These are phyloP conservation scores for Bolboschoenoplectus hybrid DNA, from an alignment of 202 grass and related monocot species.

Conservation along the genomic window DNA sequence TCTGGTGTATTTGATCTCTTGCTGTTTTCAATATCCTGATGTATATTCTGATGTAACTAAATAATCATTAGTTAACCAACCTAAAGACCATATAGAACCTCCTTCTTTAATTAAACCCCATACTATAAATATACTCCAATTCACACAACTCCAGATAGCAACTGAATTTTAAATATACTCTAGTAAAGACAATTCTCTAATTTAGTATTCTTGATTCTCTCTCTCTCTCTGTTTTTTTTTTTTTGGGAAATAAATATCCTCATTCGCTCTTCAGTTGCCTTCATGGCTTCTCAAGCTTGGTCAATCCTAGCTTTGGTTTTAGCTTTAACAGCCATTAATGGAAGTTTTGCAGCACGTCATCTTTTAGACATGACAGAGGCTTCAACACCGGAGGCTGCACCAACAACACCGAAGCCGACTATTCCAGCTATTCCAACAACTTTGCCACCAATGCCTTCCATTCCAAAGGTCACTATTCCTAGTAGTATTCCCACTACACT, in stretches of 20 bases:
- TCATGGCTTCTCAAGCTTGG: constrained; percentile 48
- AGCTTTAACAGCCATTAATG: constrained; percentile 47
- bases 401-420: constrained; percentile 33
- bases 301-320: constrained; percentile 50
- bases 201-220: background rate
- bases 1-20: background rate
- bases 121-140: background rate
- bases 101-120: background rate
- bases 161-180: background rate
- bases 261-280: background rate
- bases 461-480: constrained; percentile 54
- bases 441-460: constrained; percentile 51
- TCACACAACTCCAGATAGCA: constrained; percentile 11
- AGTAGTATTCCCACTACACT: constrained; percentile 6
- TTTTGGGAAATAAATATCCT: background rate
- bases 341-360: constrained; percentile 53
- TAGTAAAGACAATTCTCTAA: background rate
- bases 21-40: background rate
- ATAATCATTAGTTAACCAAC: background rate
- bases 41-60: background rate
- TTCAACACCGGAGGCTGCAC: constrained; percentile 44
- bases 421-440: constrained; percentile 41
- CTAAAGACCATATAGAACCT: background rate
- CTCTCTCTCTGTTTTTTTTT: background rate
- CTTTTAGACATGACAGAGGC: constrained; percentile 55